Base-by-base conservation (phyloP, 345 rosid genomes). In the Populus tremula region DNA sequence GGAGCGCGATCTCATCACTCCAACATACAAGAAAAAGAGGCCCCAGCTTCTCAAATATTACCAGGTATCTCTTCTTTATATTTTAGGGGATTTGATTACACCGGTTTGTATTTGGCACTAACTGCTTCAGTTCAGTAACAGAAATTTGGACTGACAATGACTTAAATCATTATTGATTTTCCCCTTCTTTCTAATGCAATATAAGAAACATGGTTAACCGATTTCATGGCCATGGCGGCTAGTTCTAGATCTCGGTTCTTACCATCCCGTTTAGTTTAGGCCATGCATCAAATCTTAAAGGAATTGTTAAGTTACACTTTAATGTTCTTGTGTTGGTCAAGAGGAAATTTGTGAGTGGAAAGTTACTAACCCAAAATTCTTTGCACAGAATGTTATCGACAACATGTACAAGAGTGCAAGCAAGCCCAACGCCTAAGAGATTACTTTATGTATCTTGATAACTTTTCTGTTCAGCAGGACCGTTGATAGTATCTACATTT, bases 1-100 rank as follows among this genome's bases (percentile, higher is more conserved):
- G 83, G 97, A 92, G 18, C 93, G 93, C 5, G 96, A 94, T 76
- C 93, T 94, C 36, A 90, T 94, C 25, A 94, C 99, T 66, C 99
- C 99, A 45, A 92, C 98, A 10, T 96, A 87, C 71, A 94, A 96
- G 91, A 96, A 88, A 89, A 96, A 91, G 88, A 87, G 99, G 77
- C 97, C 97, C 53, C 99, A 96, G 68, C 86, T 92, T 82, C 97
- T 88, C 74, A 89, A 90, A 73, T 84, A 88, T 84, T 96, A 94
- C 81, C 92, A 91, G 97, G 98, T 92, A 82, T 2, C 54, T 49
- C 16, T 33, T 20, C 35, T 59, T 50, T 14, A 25, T 71, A n/a
- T 70, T 25, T 10, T 39, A 1, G 7, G 49, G 17, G 20, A 20
- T 10, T 21, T 20, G 18, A 27, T 9, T 35, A 6, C 13, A 27